Evolutionary conservation across 768 basidiomycete genomes (phyloP), one percentile per base, ranked within the genome.

Genomic region (Lyophyllum shimeji): DNA sequence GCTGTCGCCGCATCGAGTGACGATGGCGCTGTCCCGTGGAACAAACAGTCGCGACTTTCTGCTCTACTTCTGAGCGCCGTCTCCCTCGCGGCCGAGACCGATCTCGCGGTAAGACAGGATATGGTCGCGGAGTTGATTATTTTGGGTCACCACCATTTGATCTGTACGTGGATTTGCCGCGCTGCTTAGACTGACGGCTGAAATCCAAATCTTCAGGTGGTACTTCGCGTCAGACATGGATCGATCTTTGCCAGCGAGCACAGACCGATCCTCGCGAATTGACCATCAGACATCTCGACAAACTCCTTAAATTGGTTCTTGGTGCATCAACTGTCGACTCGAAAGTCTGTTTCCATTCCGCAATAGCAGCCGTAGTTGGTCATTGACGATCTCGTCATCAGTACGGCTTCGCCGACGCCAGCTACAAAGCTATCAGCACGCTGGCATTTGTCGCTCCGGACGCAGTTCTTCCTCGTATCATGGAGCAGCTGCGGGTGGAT

Each of bases 371-470:
- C 1, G 13, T 21, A n/a, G 23, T 7, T 7, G 47, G 40, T 40
- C 20, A 33, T 20, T 55, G 21, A 51, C 7, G 27, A 27, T 20
- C 20, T 31, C 55, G 34, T 49, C 21, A 43, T 43, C 39, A 82
- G 79, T 66, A 63, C 58, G 77, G 80, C 5, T 83, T 86, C 48
- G 63, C 77, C 3, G 80, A 88, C 48, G 94, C 95, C 4, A 85
- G 86, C 42, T 90, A 89, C 64, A 77, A 79, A 23, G 86, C 94
- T 3, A 73, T 90, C 29, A 82, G 85, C 7, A 95, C 93, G 0
- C 67, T 96, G 37, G 78, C 85, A 0, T 95, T 98, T 63, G 83
- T 99, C 15, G 83, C 87, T 1, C 90, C 97, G 0, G 73, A 77
- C 0, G 62, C 72, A 0, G 82, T 89, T 9, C 73, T 97, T 2